Evolutionary conservation across 2,329 filamentous ascomycete genomes (phyloP).

Genomic region (Didymella pomorum): DNA sequence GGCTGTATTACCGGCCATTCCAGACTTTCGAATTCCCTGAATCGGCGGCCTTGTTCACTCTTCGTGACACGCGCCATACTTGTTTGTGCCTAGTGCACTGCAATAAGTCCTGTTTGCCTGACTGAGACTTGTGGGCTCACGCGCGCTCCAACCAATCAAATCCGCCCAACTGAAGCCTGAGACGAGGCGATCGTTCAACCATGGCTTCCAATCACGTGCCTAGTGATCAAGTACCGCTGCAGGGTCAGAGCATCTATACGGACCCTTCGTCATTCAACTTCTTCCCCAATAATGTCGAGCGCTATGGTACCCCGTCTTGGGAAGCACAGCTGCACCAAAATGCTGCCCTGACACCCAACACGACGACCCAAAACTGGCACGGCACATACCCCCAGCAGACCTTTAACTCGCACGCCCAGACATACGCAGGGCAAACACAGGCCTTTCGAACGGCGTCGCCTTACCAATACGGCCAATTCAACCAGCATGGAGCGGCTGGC

Average conservation of each 20-base stretch:
- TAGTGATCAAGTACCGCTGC: conserved; percentile 42
- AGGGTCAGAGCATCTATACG: conserved; percentile 46
- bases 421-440: conserved; percentile 36
- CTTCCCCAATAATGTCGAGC: conserved; percentile 40
- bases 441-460: conserved; percentile 41
- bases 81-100: conserved; percentile 47
- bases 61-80: conserved; percentile 43
- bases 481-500: conserved; percentile 30
- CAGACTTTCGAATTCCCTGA: conserved; percentile 31
- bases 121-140: conserved; percentile 32
- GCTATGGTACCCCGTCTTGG: conserved; percentile 43
- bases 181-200: conserved; percentile 25
- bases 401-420: conserved; percentile 35
- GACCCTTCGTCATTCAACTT: conserved; percentile 42
- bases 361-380: conserved; percentile 38
- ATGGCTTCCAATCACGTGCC: conserved; percentile 52
- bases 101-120: conserved; percentile 41
- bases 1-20: conserved; percentile 48
- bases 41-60: conserved; percentile 34
- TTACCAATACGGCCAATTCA: conserved; percentile 46
- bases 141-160: conserved; percentile 39
- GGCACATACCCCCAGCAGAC: conserved; percentile 38
- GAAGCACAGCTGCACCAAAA: conserved; percentile 41
- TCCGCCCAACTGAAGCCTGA: conserved; percentile 23
- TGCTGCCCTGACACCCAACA: conserved; percentile 28